Conservation (phyloP, 805 yeast genomes). For the Barnettozyma californica region DNA sequence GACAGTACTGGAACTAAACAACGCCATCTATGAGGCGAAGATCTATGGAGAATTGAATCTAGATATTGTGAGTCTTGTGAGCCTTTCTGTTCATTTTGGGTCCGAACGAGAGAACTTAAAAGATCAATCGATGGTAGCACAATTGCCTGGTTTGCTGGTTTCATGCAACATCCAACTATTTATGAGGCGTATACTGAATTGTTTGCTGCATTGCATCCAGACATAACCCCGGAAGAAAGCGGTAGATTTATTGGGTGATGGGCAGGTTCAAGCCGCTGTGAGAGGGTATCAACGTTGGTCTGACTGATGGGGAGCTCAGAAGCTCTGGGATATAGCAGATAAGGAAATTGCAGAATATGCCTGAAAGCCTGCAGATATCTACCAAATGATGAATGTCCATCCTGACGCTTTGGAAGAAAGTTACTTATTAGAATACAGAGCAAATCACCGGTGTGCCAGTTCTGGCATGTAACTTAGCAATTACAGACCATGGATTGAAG, state of each 20-base stretch:
- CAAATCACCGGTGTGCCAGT: too few relatives aligned
- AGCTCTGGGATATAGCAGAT: conserved; percentile 33
- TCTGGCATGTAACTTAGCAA: too few relatives aligned
- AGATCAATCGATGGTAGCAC: conserved; percentile 16
- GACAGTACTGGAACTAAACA: too few relatives aligned
- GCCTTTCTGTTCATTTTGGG: conserved; percentile 40
- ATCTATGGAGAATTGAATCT: conserved; percentile 31
- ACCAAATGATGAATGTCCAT: too few relatives aligned
- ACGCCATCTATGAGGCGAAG: conserved; percentile 31
- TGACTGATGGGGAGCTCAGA: conserved; percentile 29
- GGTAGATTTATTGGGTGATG: conserved; percentile 37
- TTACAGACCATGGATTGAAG: too few relatives aligned
- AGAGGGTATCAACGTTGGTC: conserved; percentile 30
- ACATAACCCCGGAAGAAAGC: conserved; percentile 27
- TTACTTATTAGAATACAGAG: too few relatives aligned
- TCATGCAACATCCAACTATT: neutral
- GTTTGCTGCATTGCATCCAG: conserved; percentile 38
- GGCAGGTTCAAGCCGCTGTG: conserved; percentile 36
- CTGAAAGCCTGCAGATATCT: neutral
- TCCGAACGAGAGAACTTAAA: conserved; percentile 30
- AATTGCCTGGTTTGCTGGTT: neutral
- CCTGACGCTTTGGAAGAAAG: too few relatives aligned
- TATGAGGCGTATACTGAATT: conserved; percentile 42
- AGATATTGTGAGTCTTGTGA: conserved; percentile 29
- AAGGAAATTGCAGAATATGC: conserved; percentile 9